phyloP scores from a whole-genome alignment of 192 early-diverging fungal genomes.

The Linnemannia hyalina region DNA sequence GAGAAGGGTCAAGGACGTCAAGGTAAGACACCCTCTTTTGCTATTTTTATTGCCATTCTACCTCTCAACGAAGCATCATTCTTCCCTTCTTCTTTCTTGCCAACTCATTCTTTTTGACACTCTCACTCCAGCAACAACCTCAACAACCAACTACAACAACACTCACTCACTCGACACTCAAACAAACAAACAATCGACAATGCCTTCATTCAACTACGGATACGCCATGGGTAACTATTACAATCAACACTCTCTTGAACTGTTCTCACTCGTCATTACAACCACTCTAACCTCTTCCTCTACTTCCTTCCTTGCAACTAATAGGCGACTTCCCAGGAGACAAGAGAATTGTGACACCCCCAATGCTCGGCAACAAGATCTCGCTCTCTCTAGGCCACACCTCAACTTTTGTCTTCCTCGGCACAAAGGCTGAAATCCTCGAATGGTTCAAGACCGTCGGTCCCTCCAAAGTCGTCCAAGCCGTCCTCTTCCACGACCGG shows the following conservation, averaged over 20 bases:
- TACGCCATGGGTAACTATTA: conserved; percentile 39
- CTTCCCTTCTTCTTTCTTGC: neutral
- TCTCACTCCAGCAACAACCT: neutral
- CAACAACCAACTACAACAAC: neutral
- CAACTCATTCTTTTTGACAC: neutral
- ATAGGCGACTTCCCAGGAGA: conserved; percentile 52
- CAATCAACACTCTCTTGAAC: neutral
- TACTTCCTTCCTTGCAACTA: neutral
- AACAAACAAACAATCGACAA: neutral
- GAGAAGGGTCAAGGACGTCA: neutral
- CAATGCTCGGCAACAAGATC: conserved; percentile 59
- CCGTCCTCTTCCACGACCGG: conserved; percentile 46
- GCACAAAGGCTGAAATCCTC: conserved; percentile 59
- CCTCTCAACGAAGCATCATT: neutral
- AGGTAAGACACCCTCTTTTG: neutral
- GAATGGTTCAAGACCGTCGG: conserved; percentile 62
- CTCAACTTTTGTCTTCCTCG: conserved; percentile 61
- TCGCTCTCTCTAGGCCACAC: conserved; percentile 58
- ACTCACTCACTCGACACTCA: no score
- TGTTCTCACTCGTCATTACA: neutral
- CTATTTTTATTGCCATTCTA: neutral
- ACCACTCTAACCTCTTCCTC: neutral
- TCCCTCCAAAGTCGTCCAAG: conserved; percentile 29
- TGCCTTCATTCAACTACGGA: conserved; percentile 42
- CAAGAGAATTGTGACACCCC: conserved; percentile 58